phyloP scores from a whole-genome alignment of 768 basidiomycete genomes.

The Termitomyces sp. region DNA sequence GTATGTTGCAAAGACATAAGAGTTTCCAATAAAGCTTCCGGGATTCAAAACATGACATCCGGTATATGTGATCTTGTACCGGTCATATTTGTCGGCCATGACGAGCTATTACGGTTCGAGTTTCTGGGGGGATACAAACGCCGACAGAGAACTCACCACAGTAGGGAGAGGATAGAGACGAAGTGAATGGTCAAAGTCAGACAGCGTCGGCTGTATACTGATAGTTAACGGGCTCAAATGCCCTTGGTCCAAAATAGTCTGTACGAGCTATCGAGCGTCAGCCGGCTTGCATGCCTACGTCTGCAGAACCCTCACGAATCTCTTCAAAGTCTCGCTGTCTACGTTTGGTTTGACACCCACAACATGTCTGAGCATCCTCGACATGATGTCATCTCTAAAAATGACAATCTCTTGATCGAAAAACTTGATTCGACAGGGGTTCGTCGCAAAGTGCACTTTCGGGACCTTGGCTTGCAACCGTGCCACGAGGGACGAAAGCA shows the following conservation, averaged over 20 bases:
- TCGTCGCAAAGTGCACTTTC: conserved; percentile 76
- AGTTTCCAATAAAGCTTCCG: conserved; percentile 80
- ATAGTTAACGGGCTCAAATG: conserved; percentile 87
- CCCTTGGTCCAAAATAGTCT: conserved; percentile 91
- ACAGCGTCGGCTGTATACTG: conserved; percentile 78
- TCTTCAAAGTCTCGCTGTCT: conserved; percentile 74
- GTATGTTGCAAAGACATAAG: conserved; percentile 86
- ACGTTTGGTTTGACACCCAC: conserved; percentile 83
- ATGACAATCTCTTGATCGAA: conserved; percentile 95
- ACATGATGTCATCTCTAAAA: conserved; percentile 90
- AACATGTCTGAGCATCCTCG: conserved; percentile 87
- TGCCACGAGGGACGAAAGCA: conserved; percentile 69
- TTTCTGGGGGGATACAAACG: background rate
- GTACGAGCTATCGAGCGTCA: conserved; percentile 64
- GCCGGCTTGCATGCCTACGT: background rate
- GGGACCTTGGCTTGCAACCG: conserved; percentile 71
- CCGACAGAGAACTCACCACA: conserved; percentile 45
- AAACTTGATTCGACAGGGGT: conserved; percentile 93
- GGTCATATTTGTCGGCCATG: conserved; percentile 94
- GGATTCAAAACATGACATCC: conserved; percentile 99
- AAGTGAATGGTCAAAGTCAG: conserved; percentile 89
- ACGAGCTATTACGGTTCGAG: conserved; percentile 52
- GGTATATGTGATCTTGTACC: conserved; percentile 94
- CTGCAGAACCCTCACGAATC: conserved; percentile 57
- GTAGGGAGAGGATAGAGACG: conserved; percentile 94